These are phyloP conservation scores for Plasmodium relictum DNA, from an alignment of 169 alveolate genomes.

Conservation along the genomic window DNA sequence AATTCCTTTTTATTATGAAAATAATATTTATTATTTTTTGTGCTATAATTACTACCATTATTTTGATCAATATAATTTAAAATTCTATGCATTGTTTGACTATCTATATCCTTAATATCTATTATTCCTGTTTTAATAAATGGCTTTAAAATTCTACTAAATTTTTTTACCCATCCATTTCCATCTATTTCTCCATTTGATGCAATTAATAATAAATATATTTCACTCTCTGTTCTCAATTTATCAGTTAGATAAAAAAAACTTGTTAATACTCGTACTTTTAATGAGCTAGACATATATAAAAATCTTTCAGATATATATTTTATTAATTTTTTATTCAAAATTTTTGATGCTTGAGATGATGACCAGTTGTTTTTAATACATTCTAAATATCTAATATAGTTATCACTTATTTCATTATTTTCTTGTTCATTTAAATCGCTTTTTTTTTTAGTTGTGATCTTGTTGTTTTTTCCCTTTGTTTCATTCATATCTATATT, in stretches of 20 bases:
- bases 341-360: conserved; percentile 88
- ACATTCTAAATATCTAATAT: conserved; percentile 79
- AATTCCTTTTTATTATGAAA: conserved; percentile 63
- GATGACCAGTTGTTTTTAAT: conserved; percentile 88
- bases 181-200: conserved; percentile 91
- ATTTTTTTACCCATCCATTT: conserved; percentile 93
- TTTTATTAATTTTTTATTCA: conserved; percentile 82
- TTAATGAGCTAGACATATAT: conserved; percentile 85
- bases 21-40: conserved; percentile 40
- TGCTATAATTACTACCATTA: conserved; percentile 73
- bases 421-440: conserved; percentile 33
- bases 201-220: conserved; percentile 74
- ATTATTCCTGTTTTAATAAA: conserved; percentile 89
- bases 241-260: conserved; percentile 83
- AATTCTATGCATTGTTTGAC: conserved; percentile 92
- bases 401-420: conserved; percentile 72
- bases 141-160: conserved; percentile 89
- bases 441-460: background rate
- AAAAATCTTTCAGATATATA: conserved; percentile 86
- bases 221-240: conserved; percentile 76
- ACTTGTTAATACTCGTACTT: conserved; percentile 86
- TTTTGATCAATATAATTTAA: conserved; percentile 90
- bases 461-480: conserved; percentile 12
- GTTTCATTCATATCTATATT: conserved; percentile 5
- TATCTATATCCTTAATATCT: conserved; percentile 91